Evolutionary conservation across 2,329 filamentous ascomycete genomes (phyloP).

Genomic region (Cercospora sp.): DNA sequence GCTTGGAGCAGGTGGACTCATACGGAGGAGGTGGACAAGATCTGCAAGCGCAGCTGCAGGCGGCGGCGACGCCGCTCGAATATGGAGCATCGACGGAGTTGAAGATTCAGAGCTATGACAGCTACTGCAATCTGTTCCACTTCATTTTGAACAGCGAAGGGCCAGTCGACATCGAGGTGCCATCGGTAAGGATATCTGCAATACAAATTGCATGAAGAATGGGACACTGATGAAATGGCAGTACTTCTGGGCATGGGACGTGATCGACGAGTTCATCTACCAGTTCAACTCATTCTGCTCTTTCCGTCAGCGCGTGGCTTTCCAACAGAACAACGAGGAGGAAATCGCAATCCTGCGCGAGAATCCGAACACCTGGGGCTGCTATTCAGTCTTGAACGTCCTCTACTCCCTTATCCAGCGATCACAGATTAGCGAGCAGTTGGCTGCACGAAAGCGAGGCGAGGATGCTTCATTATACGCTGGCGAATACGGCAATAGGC

Average conservation of each 20-base stretch:
- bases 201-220: slow-evolving; percentile 4
- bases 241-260: slow-evolving; percentile 99
- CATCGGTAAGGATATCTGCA: slow-evolving; percentile 69
- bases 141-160: slow-evolving; percentile 99
- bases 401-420: slow-evolving; percentile 98
- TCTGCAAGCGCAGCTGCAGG: slow-evolving; percentile 86
- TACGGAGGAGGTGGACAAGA: slow-evolving; percentile 76
- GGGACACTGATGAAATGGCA: slow-evolving; percentile 43
- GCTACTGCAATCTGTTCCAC: slow-evolving; percentile 99
- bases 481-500: slow-evolving; percentile 91
- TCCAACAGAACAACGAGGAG: slow-evolving; percentile 73
- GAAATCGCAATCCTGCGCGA: slow-evolving; percentile 88
- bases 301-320: slow-evolving; percentile 88
- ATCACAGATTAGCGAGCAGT: slow-evolving; percentile 96
- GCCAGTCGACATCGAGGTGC: slow-evolving; percentile 95
- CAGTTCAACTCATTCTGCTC: slow-evolving; percentile 99
- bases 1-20: slow-evolving; percentile 68
- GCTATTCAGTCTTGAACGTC: slow-evolving; percentile 98
- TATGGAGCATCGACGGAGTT: slow-evolving; percentile 93
- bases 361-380: slow-evolving; percentile 98
- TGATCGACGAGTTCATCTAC: slow-evolving; percentile 99
- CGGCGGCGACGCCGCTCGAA: slow-evolving; percentile 91
- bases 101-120: slow-evolving; percentile 98
- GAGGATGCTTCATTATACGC: slow-evolving; percentile 86
- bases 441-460: slow-evolving; percentile 88